A percentile compares a stretch with the other conserved stretches of the same genome.
Conservation (phyloP, 2,329 filamentous ascomycete species). For the Cadophora sp. region DNA sequence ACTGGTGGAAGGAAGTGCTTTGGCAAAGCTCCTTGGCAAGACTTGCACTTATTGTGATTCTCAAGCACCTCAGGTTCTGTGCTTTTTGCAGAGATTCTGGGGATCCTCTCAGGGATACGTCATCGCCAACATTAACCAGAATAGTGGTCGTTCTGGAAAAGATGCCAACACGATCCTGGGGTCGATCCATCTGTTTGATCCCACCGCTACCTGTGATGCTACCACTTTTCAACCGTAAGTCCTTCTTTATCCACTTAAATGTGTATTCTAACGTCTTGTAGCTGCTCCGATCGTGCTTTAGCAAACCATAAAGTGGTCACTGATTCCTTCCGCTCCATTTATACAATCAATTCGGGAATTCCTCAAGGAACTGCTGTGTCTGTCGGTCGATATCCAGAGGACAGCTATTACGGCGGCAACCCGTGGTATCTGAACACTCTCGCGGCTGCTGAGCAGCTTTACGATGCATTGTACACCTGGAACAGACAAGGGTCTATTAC, state of each 20-base stretch:
- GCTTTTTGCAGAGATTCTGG: slow-evolving; percentile 80
- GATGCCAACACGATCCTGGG: slow-evolving; percentile 75
- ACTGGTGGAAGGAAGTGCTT: slow-evolving; percentile 68
- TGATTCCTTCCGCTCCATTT: slow-evolving; percentile 76
- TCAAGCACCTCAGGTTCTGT: slow-evolving; percentile 73
- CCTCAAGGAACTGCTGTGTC: slow-evolving; percentile 63
- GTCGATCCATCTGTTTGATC: slow-evolving; percentile 74
- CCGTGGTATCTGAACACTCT: slow-evolving; percentile 83
- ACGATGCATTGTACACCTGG: slow-evolving; percentile 78
- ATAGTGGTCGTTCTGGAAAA: slow-evolving; percentile 68
- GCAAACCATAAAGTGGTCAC: slow-evolving; percentile 79
- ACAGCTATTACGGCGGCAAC: slow-evolving; percentile 79
- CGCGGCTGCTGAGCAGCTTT: slow-evolving; percentile 81
- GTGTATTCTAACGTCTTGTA: slow-evolving; percentile 22
- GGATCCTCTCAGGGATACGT: slow-evolving; percentile 61
- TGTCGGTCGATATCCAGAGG: slow-evolving; percentile 73
- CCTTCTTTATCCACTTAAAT: background rate
- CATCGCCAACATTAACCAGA: slow-evolving; percentile 71
- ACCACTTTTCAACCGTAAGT: slow-evolving; percentile 76
- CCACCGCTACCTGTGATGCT: slow-evolving; percentile 68
- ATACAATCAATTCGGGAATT: slow-evolving; percentile 72
- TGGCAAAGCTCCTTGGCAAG: slow-evolving; percentile 69
- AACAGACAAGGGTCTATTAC: slow-evolving; percentile 65
- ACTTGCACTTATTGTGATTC: slow-evolving; percentile 65
- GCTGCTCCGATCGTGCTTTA: slow-evolving; percentile 57